Percentiles rank a stretch among this genome's conserved stretches.
Evolutionary conservation across 2,329 filamentous ascomycete genomes (phyloP).

Genomic region (Macrophomina phaseolina): DNA sequence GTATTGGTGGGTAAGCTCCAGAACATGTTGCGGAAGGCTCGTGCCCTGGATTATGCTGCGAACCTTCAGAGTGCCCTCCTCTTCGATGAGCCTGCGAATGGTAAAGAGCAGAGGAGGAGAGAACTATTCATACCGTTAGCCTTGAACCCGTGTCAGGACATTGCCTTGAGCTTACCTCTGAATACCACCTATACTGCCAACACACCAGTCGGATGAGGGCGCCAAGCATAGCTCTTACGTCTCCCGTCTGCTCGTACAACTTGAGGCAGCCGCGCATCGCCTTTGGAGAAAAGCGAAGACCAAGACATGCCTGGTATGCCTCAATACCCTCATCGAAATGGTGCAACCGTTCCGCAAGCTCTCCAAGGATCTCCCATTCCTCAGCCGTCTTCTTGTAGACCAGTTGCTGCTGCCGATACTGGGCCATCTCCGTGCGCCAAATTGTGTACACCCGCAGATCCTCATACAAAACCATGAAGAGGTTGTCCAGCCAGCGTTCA

Average conservation of each 20-base stretch:
- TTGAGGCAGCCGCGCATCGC: slow-evolving; percentile 84
- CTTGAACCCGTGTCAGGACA: background rate
- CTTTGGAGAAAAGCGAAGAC: slow-evolving; percentile 90
- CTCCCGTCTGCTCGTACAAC: slow-evolving; percentile 77
- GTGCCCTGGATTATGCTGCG: slow-evolving; percentile 97
- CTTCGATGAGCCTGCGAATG: slow-evolving; percentile 91
- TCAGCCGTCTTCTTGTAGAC: slow-evolving; percentile 96
- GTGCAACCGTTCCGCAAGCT: slow-evolving; percentile 89
- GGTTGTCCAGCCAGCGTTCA: slow-evolving; percentile 95
- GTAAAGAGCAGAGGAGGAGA: slow-evolving; percentile 87
- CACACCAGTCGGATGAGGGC: slow-evolving; percentile 91
- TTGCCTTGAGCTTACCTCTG: slow-evolving; percentile 66
- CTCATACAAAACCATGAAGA: slow-evolving; percentile 99
- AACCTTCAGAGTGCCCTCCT: slow-evolving; percentile 96
- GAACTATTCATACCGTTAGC: slow-evolving; percentile 62
- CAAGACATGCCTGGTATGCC: slow-evolving; percentile 87
- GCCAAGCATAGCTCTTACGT: slow-evolving; percentile 79
- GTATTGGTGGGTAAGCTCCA: slow-evolving; percentile 96
- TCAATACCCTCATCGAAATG: slow-evolving; percentile 91
- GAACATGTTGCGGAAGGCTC: slow-evolving; percentile 86
- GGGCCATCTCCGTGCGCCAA: slow-evolving; percentile 97
- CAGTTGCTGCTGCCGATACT: slow-evolving; percentile 90
- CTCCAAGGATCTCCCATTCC: slow-evolving; percentile 97
- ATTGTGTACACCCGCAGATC: slow-evolving; percentile 98
- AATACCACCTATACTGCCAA: slow-evolving; percentile 99